A percentile compares a stretch with the other conserved stretches of the same genome.
These are phyloP conservation scores for Saccharomycopsis malanga DNA, from an alignment of 805 yeast genomes.

Conservation along the genomic window DNA sequence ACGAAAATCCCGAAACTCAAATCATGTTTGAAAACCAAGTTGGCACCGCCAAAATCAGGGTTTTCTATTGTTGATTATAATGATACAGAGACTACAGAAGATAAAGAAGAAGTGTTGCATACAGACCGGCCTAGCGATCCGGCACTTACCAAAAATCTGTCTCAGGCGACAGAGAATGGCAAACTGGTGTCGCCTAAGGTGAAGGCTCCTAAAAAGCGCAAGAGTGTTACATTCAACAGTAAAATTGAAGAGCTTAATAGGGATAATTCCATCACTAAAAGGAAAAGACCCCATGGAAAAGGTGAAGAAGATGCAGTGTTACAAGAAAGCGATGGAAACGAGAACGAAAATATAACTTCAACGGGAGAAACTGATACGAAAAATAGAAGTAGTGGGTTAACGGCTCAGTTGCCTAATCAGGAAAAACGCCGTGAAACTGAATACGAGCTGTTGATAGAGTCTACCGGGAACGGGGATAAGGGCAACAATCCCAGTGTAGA, in stretches of 20 bases:
- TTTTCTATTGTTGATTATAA: conserved; percentile 1
- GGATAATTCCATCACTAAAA: conserved; percentile 13
- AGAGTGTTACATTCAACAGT: conserved; percentile 9
- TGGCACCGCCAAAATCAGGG: conserved; percentile 6
- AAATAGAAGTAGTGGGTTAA: background rate
- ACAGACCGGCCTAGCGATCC: background rate
- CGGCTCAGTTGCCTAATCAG: no score
- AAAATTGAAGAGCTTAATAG: conserved; percentile 15
- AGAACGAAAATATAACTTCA: background rate
- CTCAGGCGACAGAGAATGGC: no score
- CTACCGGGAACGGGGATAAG: no score
- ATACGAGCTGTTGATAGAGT: no score
- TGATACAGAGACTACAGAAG: background rate
- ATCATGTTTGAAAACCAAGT: conserved; percentile 12
- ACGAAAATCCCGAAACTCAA: conserved; percentile 10
- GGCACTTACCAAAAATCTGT: background rate
- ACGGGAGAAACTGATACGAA: background rate
- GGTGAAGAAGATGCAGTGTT: background rate
- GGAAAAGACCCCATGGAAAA: background rate
- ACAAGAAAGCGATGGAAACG: background rate
- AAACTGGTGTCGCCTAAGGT: background rate
- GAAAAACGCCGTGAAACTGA: no score
- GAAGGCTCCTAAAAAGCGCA: background rate
- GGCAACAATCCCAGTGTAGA: no score
- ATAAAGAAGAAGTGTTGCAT: background rate